Base-by-base conservation (phyloP, 768 basidiomycete genomes). In the Kwoniella dejecticola region DNA sequence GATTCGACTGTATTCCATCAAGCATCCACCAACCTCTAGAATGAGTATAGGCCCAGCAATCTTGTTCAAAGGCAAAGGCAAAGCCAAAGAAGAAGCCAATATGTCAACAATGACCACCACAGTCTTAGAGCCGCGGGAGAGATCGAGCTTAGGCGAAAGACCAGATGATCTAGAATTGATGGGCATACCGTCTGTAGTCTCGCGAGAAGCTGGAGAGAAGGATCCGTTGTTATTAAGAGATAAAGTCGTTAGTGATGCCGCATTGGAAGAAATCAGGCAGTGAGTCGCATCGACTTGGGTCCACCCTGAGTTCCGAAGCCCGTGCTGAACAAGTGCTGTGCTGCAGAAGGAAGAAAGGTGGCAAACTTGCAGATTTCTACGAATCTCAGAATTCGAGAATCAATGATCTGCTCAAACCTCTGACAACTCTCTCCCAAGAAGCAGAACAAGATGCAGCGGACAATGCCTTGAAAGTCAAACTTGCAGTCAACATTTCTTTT, bases 361-460 rank as follows among this genome's bases (percentile, higher is more conserved):
- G 72, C 46, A 75, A 76, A 48, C 58, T 80, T n/a, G 68, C 75
- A 0, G 52, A 60, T 4, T 80, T 79, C 56, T 80, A 80, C 57
- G 56, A 70, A 26, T 56, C 42, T 3, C 79, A 80, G 57, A 80
- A 80, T 62, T 74, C 71, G 11, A 87, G 93, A 61, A 95, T 98
- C 64, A 75, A 80, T n/a, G 84, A 85, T n/a, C 80, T 97, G 63
- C 83, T 98, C 31, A 96, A 95, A 79, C 85, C 92, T 0, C 88
- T 98, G 85, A 89, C 91, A 33, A 87, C 88, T 31, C 89, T 93
- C 71, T 91, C 91, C 0, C 84, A 85, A 52, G 90, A 95, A 69
- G 92, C 91, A 15, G 84, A 82, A 62, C 82, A 83, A 12, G 85
- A 87, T 30, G 88, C 88, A 74, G 84, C 87, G 33, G 82, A 83